Evolutionary conservation across 2,329 filamentous ascomycete species (phyloP).

Genomic region (Aureobasidium melanogenum): DNA sequence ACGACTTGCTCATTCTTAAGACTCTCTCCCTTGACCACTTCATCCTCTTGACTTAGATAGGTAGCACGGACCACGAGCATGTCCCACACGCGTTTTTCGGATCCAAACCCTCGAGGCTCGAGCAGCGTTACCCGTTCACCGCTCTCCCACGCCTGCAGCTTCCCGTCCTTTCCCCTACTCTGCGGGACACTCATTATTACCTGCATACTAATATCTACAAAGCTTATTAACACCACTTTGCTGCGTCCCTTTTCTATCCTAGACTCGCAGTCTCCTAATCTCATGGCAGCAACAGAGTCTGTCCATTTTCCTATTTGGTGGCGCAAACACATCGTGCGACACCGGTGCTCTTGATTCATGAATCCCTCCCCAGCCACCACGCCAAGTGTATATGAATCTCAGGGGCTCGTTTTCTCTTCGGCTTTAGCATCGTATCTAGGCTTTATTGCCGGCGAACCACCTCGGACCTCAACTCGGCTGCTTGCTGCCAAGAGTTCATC

Average conservation of each 20-base stretch:
- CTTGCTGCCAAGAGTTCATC: neutral
- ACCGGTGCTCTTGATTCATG: neutral
- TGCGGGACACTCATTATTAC: neutral
- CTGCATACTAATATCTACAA: neutral
- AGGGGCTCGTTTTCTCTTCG: neutral
- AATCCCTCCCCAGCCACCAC: neutral
- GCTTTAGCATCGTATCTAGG: neutral
- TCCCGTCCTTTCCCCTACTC: neutral
- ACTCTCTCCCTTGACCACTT: neutral
- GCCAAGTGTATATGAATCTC: neutral
- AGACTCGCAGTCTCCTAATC: neutral
- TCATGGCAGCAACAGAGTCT: neutral
- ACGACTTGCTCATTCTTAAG: neutral
- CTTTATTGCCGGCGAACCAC: neutral
- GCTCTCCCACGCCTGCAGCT: neutral
- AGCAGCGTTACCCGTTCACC: neutral
- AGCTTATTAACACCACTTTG: neutral
- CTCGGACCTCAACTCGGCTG: neutral
- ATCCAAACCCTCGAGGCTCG: constrained; percentile 3
- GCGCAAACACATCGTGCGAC: neutral
- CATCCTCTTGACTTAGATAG: neutral
- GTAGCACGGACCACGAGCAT: constrained; percentile 2
- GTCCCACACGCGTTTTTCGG: constrained; percentile 3
- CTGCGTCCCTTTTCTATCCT: neutral
- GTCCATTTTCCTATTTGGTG: neutral